Percentiles rank a stretch among this genome's conserved stretches.
phyloP scores from a whole-genome alignment of 805 yeast species.

The Saturnispora mendoncae region DNA sequence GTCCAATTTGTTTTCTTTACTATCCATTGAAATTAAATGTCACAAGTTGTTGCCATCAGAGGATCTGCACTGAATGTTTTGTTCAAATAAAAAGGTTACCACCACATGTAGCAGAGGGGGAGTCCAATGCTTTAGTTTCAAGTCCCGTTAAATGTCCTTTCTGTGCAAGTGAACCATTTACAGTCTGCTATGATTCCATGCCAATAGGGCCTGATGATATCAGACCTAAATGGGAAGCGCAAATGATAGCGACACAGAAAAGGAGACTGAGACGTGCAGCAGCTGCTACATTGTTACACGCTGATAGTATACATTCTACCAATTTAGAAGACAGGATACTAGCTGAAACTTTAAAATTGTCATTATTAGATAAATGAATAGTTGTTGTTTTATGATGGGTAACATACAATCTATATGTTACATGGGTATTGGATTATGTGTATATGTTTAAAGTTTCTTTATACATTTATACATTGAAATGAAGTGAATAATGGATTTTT shows the following conservation, averaged over 20 bases:
- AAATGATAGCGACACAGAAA: conserved; percentile 60
- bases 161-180: conserved; percentile 71
- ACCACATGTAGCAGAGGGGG: conserved; percentile 46
- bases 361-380: conserved; percentile 1
- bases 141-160: conserved; percentile 91
- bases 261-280: conserved; percentile 82
- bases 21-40: conserved; percentile 72
- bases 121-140: conserved; percentile 61
- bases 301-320: conserved; percentile 22
- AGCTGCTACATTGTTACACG: conserved; percentile 89
- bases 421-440: too few species aligned
- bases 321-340: conserved; percentile 1
- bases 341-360: conserved; percentile 4
- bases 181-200: conserved; percentile 55
- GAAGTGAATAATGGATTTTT: too few species aligned
- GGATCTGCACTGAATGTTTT: conserved; percentile 93
- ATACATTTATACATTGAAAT: too few species aligned
- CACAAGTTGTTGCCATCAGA: conserved; percentile 85
- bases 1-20: conserved; percentile 89
- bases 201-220: conserved; percentile 48
- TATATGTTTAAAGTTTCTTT: too few species aligned
- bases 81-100: conserved; percentile 87
- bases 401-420: background rate
- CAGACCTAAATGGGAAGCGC: conserved; percentile 88
- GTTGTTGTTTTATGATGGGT: background rate